Evolutionary conservation across 257 asterid genomes (phyloP).

Genomic region (Eucommia ulmoides): DNA sequence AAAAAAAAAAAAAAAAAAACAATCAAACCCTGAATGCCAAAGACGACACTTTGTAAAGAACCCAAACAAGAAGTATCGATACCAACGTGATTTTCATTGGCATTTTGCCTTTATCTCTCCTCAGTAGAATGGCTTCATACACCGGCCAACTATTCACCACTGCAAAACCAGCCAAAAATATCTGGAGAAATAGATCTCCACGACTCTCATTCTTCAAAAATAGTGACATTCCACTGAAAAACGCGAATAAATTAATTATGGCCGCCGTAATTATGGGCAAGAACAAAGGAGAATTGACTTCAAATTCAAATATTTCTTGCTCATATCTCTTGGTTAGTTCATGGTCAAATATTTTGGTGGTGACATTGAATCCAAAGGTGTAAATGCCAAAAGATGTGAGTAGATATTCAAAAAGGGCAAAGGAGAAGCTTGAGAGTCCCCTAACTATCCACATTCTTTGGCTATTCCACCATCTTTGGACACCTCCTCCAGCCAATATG

Average conservation of each 20-base stretch:
- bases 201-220: constrained; percentile 9
- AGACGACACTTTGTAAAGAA: constrained; percentile 15
- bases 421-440: constrained; percentile 34
- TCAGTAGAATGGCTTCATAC: constrained; percentile 55
- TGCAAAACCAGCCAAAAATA: constrained; percentile 39
- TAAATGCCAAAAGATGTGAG: constrained; percentile 37
- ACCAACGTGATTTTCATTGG: constrained; percentile 31
- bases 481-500: constrained; percentile 32
- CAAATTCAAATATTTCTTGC: constrained; percentile 52
- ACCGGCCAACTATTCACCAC: constrained; percentile 45
- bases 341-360: constrained; percentile 48
- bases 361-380: constrained; percentile 43
- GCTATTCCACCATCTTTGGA: constrained; percentile 65
- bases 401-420: constrained; percentile 42
- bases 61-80: constrained; percentile 25
- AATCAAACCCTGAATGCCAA: too few relatives aligned
- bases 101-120: constrained; percentile 52
- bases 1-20: too few relatives aligned
- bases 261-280: constrained; percentile 45
- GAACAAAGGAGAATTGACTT: constrained; percentile 56
- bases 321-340: constrained; percentile 44
- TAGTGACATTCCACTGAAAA: constrained; percentile 8
- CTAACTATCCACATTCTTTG: constrained; percentile 75
- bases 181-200: constrained; percentile 21
- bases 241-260: constrained; percentile 20